Conservation (phyloP, 2,329 filamentous ascomycete species). For the Aspergillus puulaauensis region DNA sequence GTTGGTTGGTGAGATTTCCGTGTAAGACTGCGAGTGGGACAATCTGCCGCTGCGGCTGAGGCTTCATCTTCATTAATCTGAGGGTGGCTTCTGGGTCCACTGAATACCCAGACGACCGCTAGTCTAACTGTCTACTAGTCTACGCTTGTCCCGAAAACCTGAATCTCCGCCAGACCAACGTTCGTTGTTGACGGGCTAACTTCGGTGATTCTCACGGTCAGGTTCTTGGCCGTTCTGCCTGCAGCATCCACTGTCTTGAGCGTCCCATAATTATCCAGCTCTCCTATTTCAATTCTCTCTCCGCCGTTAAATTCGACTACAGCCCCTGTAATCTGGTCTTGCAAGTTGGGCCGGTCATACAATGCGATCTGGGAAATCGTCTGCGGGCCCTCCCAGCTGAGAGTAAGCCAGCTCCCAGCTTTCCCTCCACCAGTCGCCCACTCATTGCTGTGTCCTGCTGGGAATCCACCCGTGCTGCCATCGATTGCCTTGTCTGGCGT, state of each 20-base stretch:
- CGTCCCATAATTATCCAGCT: conserved; percentile 6
- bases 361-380: conserved; percentile 2
- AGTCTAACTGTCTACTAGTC: neutral
- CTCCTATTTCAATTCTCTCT: neutral
- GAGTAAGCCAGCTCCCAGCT: conserved; percentile 4
- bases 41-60: neutral
- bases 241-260: neutral
- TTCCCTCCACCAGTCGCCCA: conserved; percentile 9
- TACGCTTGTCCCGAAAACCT: conserved; percentile 1
- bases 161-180: conserved; percentile 10
- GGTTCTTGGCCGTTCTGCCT: neutral
- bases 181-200: conserved; percentile 9
- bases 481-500: conserved; percentile 6
- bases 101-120: neutral
- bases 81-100: no score
- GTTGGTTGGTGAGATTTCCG: no score
- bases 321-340: conserved; percentile 9
- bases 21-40: no score
- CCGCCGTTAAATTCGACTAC: conserved; percentile 8
- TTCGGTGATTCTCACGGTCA: conserved; percentile 8
- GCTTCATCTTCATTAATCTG: neutral
- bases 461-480: neutral
- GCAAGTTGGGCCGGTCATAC: conserved; percentile 10
- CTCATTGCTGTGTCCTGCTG: neutral
- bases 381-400: conserved; percentile 9